Conservation (phyloP, 805 yeast species). For the Lachancea lanzarotensis region DNA sequence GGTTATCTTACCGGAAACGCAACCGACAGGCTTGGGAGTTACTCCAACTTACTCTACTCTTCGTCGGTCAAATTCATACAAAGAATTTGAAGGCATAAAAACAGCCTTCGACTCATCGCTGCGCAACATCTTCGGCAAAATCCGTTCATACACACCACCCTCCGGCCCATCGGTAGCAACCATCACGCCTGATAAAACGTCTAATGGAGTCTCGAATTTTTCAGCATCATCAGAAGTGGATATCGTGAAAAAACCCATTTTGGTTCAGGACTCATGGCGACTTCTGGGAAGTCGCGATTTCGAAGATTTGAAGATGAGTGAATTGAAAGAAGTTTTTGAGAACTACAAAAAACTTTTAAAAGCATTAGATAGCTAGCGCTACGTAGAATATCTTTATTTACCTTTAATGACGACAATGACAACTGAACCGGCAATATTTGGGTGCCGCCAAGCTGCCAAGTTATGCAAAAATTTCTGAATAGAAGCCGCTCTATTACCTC, state of each 20-base stretch:
- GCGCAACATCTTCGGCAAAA: conserved; percentile 26
- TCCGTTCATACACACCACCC: conserved; percentile 30
- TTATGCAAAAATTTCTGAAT: neutral
- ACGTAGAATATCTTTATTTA: neutral
- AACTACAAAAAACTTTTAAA: conserved; percentile 20
- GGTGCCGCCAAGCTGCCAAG: neutral
- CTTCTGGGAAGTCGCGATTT: conserved; percentile 20
- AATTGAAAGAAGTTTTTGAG: conserved; percentile 27
- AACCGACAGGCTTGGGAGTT: neutral
- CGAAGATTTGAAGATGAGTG: conserved; percentile 27
- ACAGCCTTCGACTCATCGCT: conserved; percentile 28
- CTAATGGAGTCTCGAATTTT: neutral
- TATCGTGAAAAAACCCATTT: conserved; percentile 1
- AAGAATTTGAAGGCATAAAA: conserved; percentile 25
- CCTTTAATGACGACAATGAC: conserved; percentile 2
- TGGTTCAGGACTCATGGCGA: conserved; percentile 18
- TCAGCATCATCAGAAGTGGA: conserved; percentile 1
- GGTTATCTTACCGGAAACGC: conserved; percentile 17
- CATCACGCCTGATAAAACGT: neutral
- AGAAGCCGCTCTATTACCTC: too few relatives aligned
- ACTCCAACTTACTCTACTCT: conserved; percentile 12
- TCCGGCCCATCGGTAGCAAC: conserved; percentile 4
- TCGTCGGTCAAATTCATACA: conserved; percentile 22
- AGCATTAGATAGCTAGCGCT: conserved; percentile 6
- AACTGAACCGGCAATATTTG: neutral